Conservation (phyloP, 192 early-diverging fungal genomes). For the Spinellus fusiger region DNA sequence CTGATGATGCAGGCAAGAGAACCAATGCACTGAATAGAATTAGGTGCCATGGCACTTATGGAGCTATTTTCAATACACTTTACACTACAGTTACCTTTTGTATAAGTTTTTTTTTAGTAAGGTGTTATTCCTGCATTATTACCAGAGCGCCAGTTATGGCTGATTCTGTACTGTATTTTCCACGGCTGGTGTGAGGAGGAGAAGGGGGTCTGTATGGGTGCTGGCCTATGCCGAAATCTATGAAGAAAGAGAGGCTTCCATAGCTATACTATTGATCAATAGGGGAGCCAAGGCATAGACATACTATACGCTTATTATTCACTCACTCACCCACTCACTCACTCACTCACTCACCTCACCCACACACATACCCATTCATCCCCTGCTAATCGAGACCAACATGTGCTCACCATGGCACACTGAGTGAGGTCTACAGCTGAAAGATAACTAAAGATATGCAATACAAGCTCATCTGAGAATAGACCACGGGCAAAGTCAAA, state of each 20-base stretch:
- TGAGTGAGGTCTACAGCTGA: slow-evolving; percentile 32
- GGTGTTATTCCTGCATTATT: slow-evolving; percentile 7
- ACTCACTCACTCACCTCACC: too few relatives aligned
- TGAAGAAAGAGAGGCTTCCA: slow-evolving; percentile 42
- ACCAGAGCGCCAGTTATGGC: slow-evolving; percentile 48
- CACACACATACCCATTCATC: slow-evolving; percentile 34
- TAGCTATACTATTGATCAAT: slow-evolving; percentile 18
- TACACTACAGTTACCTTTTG: slow-evolving; percentile 9
- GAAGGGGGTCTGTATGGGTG: not conserved
- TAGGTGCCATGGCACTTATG: not conserved
- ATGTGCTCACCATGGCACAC: slow-evolving; percentile 26
- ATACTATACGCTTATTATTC: too few relatives aligned
- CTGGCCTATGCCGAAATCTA: slow-evolving; percentile 23
- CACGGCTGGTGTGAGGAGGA: slow-evolving; percentile 16
- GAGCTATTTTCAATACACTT: not conserved
- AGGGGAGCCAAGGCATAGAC: not conserved
- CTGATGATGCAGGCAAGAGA: too few relatives aligned
- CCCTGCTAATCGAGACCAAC: slow-evolving; percentile 36
- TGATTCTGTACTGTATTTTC: slow-evolving; percentile 39
- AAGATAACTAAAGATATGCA: slow-evolving; percentile 38
- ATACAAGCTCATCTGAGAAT: slow-evolving; percentile 42
- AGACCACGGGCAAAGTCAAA: slow-evolving; percentile 9
- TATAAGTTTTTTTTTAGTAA: not conserved
- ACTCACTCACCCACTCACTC: too few relatives aligned
- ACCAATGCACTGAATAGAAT: not conserved